A percentile compares a stretch with the other conserved stretches of the same genome.
Evolutionary conservation across 805 yeast genomes (phyloP).

Genomic region (Kodamaea restingae): DNA sequence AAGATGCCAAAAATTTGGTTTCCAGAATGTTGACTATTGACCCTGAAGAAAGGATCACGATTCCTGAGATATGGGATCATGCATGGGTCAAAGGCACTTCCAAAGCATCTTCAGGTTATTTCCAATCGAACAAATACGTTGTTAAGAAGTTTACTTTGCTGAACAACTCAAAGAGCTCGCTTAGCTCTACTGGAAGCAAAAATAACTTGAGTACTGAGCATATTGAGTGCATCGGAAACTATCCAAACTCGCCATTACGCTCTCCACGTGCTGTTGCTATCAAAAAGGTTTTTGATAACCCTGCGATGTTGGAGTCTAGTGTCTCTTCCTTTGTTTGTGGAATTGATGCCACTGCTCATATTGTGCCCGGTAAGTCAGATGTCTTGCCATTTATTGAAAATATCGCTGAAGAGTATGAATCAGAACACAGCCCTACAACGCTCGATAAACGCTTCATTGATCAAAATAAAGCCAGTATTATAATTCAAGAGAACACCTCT

Average conservation of each 20-base stretch:
- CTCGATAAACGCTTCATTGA: neutral
- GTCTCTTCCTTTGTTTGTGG: slow-evolving; percentile 10
- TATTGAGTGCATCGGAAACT: slow-evolving; percentile 4
- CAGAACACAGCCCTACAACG: neutral
- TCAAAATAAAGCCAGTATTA: neutral
- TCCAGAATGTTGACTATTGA: slow-evolving; percentile 63
- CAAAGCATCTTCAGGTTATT: slow-evolving; percentile 3
- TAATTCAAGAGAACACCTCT: slow-evolving; percentile 7
- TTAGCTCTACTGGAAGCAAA: neutral
- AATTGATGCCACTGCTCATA: slow-evolving; percentile 9
- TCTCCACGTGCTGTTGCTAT: slow-evolving; percentile 40
- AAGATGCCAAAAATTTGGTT: slow-evolving; percentile 67
- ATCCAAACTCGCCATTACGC: slow-evolving; percentile 12
- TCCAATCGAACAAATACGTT: slow-evolving; percentile 5
- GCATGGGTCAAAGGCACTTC: slow-evolving; percentile 53
- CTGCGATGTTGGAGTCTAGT: slow-evolving; percentile 32
- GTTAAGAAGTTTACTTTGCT: slow-evolving; percentile 1
- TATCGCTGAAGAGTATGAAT: slow-evolving; percentile 27
- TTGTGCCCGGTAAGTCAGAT: slow-evolving; percentile 5
- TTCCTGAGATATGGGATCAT: slow-evolving; percentile 62
- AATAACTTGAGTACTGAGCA: slow-evolving; percentile 5
- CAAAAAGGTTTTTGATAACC: slow-evolving; percentile 40
- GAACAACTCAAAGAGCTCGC: neutral
- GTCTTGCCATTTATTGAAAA: slow-evolving; percentile 19
- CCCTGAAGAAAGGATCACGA: slow-evolving; percentile 63